Evolutionary conservation across 192 early-diverging fungal genomes (phyloP).

Genomic region (Umbelopsis isabellina): DNA sequence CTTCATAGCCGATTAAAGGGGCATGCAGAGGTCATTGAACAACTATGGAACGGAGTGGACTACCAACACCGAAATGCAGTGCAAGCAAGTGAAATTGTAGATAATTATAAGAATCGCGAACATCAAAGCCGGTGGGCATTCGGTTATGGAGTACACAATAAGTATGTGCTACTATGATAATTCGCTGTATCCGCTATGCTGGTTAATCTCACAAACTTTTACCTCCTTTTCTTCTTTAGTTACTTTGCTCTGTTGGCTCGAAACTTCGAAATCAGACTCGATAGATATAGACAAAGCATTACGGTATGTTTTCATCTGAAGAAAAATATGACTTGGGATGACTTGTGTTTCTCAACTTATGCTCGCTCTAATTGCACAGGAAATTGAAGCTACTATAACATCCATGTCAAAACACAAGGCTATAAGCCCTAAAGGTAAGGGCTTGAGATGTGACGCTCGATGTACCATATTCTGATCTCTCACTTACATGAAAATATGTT

Average conservation of each 20-base stretch:
- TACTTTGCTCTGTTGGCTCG: background rate
- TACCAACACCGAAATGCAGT: conserved; percentile 30
- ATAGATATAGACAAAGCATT: conserved; percentile 6
- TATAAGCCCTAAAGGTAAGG: background rate
- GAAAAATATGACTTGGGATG: too few species aligned
- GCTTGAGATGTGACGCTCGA: background rate
- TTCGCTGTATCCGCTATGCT: background rate
- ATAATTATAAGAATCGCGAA: conserved; percentile 26
- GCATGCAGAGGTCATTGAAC: conserved; percentile 22
- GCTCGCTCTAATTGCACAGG: background rate
- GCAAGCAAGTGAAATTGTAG: conserved; percentile 31
- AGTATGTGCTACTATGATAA: conserved; percentile 19
- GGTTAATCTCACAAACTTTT: background rate
- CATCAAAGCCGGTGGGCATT: conserved; percentile 31
- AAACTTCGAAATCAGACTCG: conserved; percentile 15
- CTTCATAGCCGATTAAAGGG: conserved; percentile 21
- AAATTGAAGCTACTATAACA: conserved; percentile 16
- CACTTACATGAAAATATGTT: background rate
- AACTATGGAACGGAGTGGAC: conserved; percentile 25
- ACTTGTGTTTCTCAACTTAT: background rate
- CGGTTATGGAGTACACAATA: conserved; percentile 30
- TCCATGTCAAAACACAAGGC: conserved; percentile 15
- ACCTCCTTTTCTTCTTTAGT: background rate
- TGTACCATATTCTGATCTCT: background rate
- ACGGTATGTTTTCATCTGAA: background rate